A percentile compares a stretch with the other conserved stretches of the same genome.
phyloP scores from a whole-genome alignment of 352 stramenopile genomes.

The Phytophthora pluvialis region DNA sequence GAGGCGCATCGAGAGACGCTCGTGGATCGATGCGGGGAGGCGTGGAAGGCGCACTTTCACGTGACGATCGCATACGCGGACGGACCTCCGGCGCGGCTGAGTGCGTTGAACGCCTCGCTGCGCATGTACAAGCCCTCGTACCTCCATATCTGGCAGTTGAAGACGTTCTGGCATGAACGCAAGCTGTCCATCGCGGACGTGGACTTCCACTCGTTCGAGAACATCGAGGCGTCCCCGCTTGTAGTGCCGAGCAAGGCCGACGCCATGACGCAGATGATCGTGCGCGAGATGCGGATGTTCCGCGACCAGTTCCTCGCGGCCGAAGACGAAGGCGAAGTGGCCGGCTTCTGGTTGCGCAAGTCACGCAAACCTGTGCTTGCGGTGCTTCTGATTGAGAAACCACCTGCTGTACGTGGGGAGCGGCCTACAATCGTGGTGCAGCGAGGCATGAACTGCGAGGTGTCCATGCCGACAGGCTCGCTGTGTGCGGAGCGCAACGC shows the following conservation, averaged over 20 bases:
- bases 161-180: slow-evolving; percentile 98
- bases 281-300: slow-evolving; percentile 93
- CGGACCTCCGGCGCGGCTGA: slow-evolving; percentile 94
- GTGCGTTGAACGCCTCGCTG: slow-evolving; percentile 96
- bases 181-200: slow-evolving; percentile 96
- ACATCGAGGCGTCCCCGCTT: slow-evolving; percentile 96
- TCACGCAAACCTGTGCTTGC: slow-evolving; percentile 97
- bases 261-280: slow-evolving; percentile 84
- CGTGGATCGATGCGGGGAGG: slow-evolving; percentile 88
- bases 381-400: slow-evolving; percentile 95
- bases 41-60: slow-evolving; percentile 95
- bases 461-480: slow-evolving; percentile 96
- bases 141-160: slow-evolving; percentile 99
- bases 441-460: slow-evolving; percentile 99
- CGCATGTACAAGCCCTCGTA: slow-evolving; percentile 95
- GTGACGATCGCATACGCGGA: slow-evolving; percentile 98
- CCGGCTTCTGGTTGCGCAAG: slow-evolving; percentile 98
- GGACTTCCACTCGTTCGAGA: slow-evolving; percentile 97
- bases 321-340: slow-evolving; percentile 88
- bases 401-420: slow-evolving; percentile 50
- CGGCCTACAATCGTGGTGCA: slow-evolving; percentile 77
- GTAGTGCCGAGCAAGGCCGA: slow-evolving; percentile 84
- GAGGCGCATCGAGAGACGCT: slow-evolving; percentile 95
- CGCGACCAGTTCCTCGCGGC: slow-evolving; percentile 84
- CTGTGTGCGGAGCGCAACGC: slow-evolving; percentile 98